phyloP scores from a whole-genome alignment of 169 alveolate species.

The Plasmodium vinckei region DNA sequence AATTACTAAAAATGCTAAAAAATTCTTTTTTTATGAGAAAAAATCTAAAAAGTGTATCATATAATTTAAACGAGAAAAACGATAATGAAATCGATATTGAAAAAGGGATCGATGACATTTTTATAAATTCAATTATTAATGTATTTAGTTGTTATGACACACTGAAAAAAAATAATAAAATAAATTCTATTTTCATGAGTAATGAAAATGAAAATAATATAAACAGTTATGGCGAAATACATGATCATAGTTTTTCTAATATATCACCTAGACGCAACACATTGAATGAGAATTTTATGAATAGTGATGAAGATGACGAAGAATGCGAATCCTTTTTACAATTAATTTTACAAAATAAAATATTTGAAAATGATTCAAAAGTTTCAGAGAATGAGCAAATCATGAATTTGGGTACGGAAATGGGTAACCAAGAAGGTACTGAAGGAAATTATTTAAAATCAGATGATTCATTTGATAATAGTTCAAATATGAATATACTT shows the following conservation, averaged over 20 bases:
- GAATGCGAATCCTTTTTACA: conserved; percentile 35
- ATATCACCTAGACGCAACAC: conserved; percentile 2
- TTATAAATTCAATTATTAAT: conserved; percentile 20
- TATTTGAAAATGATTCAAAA: conserved; percentile 16
- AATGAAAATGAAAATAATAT: conserved; percentile 1
- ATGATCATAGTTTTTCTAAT: conserved; percentile 6
- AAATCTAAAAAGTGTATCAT: conserved; percentile 13
- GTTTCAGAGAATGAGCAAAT: neutral
- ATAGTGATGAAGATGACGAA: neutral
- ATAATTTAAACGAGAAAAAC: conserved; percentile 5
- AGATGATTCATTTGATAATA: conserved; percentile 11
- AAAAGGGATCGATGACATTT: conserved; percentile 22
- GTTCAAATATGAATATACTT: neutral
- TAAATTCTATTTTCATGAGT: conserved; percentile 28
- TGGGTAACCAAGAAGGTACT: neutral
- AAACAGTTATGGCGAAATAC: conserved; percentile 16
- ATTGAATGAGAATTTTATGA: neutral
- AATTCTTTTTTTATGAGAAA: conserved; percentile 43
- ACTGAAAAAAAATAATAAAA: neutral
- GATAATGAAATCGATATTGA: neutral
- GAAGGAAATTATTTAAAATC: conserved; percentile 1
- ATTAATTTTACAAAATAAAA: conserved; percentile 16
- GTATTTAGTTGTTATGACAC: conserved; percentile 40
- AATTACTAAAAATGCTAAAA: conserved; percentile 33
- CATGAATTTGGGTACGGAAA: neutral